Evolutionary conservation across 2,329 filamentous ascomycete species (phyloP).

Genomic region (Calonectria honghensis): DNA sequence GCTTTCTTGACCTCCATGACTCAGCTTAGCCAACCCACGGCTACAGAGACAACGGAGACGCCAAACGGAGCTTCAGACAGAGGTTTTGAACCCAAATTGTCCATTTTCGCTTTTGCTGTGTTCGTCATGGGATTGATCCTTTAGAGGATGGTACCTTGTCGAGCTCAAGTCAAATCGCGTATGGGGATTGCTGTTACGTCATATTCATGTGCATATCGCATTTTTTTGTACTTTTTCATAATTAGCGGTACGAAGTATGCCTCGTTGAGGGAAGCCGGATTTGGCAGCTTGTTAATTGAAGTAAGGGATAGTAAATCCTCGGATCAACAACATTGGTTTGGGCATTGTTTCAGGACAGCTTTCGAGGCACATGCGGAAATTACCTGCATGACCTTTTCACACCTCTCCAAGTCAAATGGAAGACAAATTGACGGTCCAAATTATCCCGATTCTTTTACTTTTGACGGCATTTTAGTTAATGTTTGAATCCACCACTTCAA

Average conservation of each 20-base stretch:
- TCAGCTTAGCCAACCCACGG: neutral
- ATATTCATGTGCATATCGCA: neutral
- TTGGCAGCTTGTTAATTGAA: neutral
- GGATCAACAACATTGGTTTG: no score
- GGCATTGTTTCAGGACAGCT: no score
- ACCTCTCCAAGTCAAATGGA: rapidly evolving
- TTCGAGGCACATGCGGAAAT: no score
- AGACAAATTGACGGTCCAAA: neutral
- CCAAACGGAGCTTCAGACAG: neutral
- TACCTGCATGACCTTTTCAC: no score
- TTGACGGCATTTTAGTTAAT: neutral
- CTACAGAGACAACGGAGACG: neutral
- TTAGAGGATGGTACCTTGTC: neutral
- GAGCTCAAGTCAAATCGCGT: no score
- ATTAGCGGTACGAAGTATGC: no score
- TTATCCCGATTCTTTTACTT: neutral
- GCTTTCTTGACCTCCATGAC: neutral
- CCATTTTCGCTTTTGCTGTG: neutral
- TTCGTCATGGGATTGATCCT: neutral
- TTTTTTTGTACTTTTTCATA: neutral
- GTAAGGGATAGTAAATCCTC: neutral
- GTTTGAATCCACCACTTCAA: neutral
- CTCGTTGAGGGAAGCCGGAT: neutral
- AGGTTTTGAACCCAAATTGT: neutral
- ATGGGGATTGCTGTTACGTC: neutral